phyloP scores from a whole-genome alignment of 1,139 yeast genomes.

The Hyphopichia pseudoburtonii region DNA sequence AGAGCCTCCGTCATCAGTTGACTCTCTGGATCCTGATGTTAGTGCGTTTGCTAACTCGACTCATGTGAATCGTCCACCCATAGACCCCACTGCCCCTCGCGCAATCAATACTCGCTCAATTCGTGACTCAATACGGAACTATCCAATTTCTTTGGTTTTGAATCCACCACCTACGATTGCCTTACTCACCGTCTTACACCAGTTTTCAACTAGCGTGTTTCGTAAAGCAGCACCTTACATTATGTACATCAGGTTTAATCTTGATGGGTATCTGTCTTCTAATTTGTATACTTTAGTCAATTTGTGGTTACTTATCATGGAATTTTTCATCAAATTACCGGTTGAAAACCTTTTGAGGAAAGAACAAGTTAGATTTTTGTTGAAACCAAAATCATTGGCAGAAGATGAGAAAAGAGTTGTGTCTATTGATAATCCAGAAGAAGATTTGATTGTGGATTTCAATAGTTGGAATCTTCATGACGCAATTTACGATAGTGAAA shows the following conservation, averaged over 20 bases:
- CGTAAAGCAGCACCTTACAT: slow-evolving; percentile 73
- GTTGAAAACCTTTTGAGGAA: slow-evolving; percentile 83
- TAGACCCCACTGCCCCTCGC: background rate
- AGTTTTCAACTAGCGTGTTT: slow-evolving; percentile 61
- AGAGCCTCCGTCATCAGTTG: slow-evolving; percentile 5
- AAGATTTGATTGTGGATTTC: slow-evolving; percentile 52
- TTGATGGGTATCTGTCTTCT: slow-evolving; percentile 71
- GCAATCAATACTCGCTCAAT: slow-evolving; percentile 31
- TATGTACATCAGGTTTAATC: slow-evolving; percentile 61
- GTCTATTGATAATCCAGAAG: slow-evolving; percentile 39
- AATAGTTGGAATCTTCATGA: slow-evolving; percentile 22
- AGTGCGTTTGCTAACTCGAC: slow-evolving; percentile 1
- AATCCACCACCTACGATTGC: slow-evolving; percentile 57
- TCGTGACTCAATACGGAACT: slow-evolving; percentile 38
- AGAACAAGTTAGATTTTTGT: slow-evolving; percentile 70
- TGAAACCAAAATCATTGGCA: slow-evolving; percentile 31
- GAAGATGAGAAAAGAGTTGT: slow-evolving; percentile 37
- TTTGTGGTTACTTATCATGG: slow-evolving; percentile 58
- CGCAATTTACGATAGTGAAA: slow-evolving; percentile 7
- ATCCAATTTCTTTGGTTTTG: slow-evolving; percentile 41
- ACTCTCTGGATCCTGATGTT: background rate
- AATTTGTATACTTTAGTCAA: slow-evolving; percentile 53
- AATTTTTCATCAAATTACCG: slow-evolving; percentile 77
- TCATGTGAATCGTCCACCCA: background rate
- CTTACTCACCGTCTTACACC: slow-evolving; percentile 57